These are phyloP conservation scores for Fagus crenata DNA, from an alignment of 306 rosid genomes.

Conservation along the genomic window DNA sequence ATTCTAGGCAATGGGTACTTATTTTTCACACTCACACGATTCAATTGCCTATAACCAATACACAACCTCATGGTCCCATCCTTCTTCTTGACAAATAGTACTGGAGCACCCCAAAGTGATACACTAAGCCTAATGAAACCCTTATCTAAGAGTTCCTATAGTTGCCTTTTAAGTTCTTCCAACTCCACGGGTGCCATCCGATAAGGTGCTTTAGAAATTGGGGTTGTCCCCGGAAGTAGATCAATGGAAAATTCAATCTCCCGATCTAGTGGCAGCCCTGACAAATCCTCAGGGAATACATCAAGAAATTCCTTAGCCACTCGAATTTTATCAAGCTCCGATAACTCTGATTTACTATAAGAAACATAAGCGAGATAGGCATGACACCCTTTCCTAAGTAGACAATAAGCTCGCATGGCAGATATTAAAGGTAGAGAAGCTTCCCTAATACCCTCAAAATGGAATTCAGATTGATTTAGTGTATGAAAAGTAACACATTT, in stretches of 20 bases:
- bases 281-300: not conserved
- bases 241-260: not conserved
- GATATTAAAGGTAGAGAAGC: not conserved
- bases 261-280: not conserved
- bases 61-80: not conserved
- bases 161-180: not conserved
- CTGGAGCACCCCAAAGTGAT: not conserved
- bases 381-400: not conserved
- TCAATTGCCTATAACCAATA: not conserved
- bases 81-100: not conserved
- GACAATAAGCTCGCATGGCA: too few relatives aligned
- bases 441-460: not conserved
- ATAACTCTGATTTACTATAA: not conserved
- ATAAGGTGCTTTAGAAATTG: not conserved
- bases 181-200: not conserved
- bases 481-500: not conserved
- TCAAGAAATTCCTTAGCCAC: not conserved
- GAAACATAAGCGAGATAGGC: not conserved
- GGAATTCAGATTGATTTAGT: not conserved
- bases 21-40: not conserved
- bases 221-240: not conserved
- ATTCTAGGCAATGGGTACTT: not conserved
- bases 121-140: not conserved
- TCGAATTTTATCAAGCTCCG: not conserved
- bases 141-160: not conserved